Evolutionary conservation across 148 eudicot species (phyloP), one percentile per base, ranked within the genome.

Genomic region (Linanthus parryae): DNA sequence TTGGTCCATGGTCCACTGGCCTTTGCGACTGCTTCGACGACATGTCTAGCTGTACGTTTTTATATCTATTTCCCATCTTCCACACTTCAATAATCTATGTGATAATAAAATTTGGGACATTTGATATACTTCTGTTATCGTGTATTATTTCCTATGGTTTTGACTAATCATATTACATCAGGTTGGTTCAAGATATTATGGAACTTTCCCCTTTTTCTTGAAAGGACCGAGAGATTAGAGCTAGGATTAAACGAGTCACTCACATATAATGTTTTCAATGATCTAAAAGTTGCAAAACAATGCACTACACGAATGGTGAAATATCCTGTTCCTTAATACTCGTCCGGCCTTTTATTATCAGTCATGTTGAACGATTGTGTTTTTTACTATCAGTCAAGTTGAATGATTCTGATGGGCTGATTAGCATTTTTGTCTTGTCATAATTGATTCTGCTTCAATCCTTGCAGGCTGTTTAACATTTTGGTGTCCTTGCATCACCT

Each of bases 401-500:
- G n/a, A n/a, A n/a, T n/a, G n/a, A n/a, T 11, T 31, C 35, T 5
- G 35, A 31, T 31, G 11, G 5, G 11, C 11, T 5, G 5, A 31
- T 18, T 23, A 6, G 3, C 21, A 8, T 35, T 18, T 8, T 13
- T 45, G 14, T n/a, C n/a, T n/a, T n/a, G n/a, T n/a, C n/a, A n/a
- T n/a, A n/a, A n/a, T n/a, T n/a, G n/a, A n/a, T n/a, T n/a, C n/a
- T n/a, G n/a, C n/a, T n/a, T n/a, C 13, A n/a, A 21, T 39, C 3
- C 3, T 14, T 39, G 39, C 26, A 56, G 59, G 59, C 21, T 56
- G 37, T 14, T 3, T 28, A 13, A 56, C 59, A 5, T 29, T 0
- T 3, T 56, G 4, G 0, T 56, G 59, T 43, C 59, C 59, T 0
- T 56, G 59, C 29, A 42, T 56, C n/a, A 42, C 49, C 8, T 56